These are phyloP conservation scores for Alectoria sarmentosa DNA, from an alignment of 495 filamentous ascomycete species.

Conservation along the genomic window DNA sequence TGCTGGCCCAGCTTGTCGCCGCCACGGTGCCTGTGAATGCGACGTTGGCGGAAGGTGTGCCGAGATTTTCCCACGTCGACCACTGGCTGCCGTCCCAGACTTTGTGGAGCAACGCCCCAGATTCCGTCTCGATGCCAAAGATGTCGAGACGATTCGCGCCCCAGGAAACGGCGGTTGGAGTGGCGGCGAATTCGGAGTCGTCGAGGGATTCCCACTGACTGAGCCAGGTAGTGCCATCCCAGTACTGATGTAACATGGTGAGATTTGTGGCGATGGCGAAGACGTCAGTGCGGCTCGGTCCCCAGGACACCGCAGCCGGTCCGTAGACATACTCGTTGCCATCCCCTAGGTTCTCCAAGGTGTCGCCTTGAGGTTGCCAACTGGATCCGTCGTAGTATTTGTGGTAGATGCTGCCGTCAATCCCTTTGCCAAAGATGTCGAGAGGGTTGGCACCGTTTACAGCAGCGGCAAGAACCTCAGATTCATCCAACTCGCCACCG, in stretches of 20 bases:
- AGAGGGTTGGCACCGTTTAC: slow-evolving; percentile 31
- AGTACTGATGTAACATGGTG: neutral
- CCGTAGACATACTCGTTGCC: neutral
- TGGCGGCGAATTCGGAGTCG: neutral
- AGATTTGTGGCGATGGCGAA: slow-evolving; percentile 21
- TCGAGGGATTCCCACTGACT: slow-evolving; percentile 20
- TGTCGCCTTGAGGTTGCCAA: slow-evolving; percentile 15
- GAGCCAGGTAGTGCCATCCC: slow-evolving; percentile 24
- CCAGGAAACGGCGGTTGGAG: slow-evolving; percentile 18
- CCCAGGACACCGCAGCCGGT: slow-evolving; percentile 12
- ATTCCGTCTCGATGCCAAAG: slow-evolving; percentile 11
- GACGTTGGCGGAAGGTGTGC: slow-evolving; percentile 21
- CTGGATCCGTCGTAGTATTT: slow-evolving; percentile 21
- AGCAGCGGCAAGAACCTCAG: slow-evolving; percentile 16
- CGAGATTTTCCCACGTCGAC: slow-evolving; percentile 17
- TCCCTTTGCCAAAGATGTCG: slow-evolving; percentile 32
- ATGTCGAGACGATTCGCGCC: slow-evolving; percentile 23
- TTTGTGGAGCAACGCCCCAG: slow-evolving; percentile 17
- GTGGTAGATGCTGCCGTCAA: slow-evolving; percentile 19
- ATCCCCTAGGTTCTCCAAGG: neutral
- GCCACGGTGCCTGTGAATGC: slow-evolving; percentile 24
- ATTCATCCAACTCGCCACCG: slow-evolving; percentile 17
- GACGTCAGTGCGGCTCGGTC: slow-evolving; percentile 20
- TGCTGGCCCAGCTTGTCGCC: slow-evolving; percentile 9
- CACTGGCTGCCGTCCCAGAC: slow-evolving; percentile 25